A percentile compares a stretch with the other conserved stretches of the same genome.
phyloP scores from a whole-genome alignment of 2,329 filamentous ascomycete species.

The Ascosphaera apis region DNA sequence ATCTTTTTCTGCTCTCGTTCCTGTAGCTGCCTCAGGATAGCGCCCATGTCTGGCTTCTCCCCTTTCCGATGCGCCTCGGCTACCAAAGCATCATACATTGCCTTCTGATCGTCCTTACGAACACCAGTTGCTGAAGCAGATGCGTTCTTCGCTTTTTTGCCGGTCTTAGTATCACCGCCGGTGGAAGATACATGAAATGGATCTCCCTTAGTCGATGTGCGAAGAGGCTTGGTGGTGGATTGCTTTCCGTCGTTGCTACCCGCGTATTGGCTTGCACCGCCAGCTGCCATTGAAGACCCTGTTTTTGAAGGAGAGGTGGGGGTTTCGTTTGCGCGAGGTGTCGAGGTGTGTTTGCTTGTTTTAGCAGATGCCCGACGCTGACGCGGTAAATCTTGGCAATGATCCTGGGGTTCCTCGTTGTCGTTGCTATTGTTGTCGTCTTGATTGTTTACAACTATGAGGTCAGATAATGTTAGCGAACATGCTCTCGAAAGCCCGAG shows the following conservation, averaged over 20 bases:
- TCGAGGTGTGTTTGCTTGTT: too few species aligned
- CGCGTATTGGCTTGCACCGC: too few species aligned
- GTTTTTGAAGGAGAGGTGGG: too few species aligned
- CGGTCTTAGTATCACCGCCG: not conserved
- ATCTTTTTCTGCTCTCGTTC: conserved; percentile 2
- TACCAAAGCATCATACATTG: not conserved
- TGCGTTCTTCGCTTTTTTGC: not conserved
- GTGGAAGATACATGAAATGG: not conserved
- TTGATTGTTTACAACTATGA: too few species aligned
- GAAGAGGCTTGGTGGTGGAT: not conserved
- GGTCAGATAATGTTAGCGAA: too few species aligned
- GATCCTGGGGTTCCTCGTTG: too few species aligned
- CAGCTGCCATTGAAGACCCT: too few species aligned
- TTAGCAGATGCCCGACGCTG: too few species aligned
- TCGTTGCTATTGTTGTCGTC: too few species aligned
- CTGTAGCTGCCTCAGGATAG: conserved; percentile 8
- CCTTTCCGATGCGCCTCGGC: not conserved
- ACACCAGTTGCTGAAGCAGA: not conserved
- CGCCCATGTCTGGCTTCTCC: conserved; percentile 4
- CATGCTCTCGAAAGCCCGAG: too few species aligned
- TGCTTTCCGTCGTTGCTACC: not conserved
- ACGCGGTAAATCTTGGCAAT: too few species aligned
- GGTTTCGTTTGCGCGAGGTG: too few species aligned
- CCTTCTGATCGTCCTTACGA: not conserved
- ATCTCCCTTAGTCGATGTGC: not conserved